phyloP scores from a whole-genome alignment of 495 filamentous ascomycete genomes.

The Immersiella caudata region DNA sequence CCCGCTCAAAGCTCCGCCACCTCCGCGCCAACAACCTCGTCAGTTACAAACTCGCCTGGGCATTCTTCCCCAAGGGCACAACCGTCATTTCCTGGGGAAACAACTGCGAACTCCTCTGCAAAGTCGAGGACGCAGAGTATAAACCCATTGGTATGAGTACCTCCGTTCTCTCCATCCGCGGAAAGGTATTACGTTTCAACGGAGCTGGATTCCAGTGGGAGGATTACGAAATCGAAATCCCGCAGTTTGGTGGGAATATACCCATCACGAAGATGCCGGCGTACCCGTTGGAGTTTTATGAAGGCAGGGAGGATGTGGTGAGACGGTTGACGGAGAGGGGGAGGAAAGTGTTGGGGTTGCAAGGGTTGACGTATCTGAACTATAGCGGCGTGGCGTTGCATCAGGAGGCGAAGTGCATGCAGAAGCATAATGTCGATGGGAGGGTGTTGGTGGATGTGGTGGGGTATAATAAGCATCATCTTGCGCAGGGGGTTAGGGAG shows the following conservation, averaged over 20 bases:
- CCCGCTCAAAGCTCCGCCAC: conserved; percentile 32
- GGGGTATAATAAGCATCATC: conserved; percentile 43
- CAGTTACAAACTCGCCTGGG: conserved; percentile 41
- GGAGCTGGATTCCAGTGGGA: conserved; percentile 38
- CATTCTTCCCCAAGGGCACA: conserved; percentile 39
- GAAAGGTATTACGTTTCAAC: conserved; percentile 37
- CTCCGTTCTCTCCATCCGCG: conserved; percentile 22
- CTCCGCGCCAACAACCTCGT: conserved; percentile 36
- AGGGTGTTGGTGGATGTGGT: conserved; percentile 43
- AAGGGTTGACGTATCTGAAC: conserved; percentile 38
- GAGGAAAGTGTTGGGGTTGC: conserved; percentile 38
- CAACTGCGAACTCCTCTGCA: conserved; percentile 39
- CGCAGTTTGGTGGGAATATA: conserved; percentile 32
- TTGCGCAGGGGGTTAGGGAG: conserved; percentile 34
- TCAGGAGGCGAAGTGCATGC: conserved; percentile 11
- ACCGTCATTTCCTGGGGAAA: conserved; percentile 35
- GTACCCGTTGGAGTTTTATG: conserved; percentile 41
- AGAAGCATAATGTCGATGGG: conserved; percentile 39
- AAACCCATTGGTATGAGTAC: neutral
- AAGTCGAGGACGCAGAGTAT: conserved; percentile 35
- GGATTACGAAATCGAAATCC: conserved; percentile 26
- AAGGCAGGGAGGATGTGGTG: conserved; percentile 25
- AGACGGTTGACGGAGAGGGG: conserved; percentile 32
- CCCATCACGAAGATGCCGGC: conserved; percentile 34
- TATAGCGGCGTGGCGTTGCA: conserved; percentile 38